A percentile compares a stretch with the other conserved stretches of the same genome.
These are phyloP conservation scores for Nigrospora osmanthi DNA, from an alignment of 2,329 filamentous ascomycete species.

Conservation along the genomic window DNA sequence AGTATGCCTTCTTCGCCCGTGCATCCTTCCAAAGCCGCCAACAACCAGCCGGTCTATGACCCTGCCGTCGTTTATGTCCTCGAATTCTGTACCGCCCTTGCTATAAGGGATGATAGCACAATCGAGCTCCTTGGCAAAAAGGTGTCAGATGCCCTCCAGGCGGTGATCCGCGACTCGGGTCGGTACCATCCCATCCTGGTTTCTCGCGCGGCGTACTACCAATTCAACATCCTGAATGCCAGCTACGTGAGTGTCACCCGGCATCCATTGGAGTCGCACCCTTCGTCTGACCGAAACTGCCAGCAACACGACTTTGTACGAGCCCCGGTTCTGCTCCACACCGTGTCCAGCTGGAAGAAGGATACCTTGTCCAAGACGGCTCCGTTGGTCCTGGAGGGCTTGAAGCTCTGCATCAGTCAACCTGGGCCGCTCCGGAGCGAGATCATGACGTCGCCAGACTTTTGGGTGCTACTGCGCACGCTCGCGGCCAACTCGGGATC, in stretches of 20 bases:
- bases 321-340: conserved; percentile 83
- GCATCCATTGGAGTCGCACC: not conserved
- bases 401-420: conserved; percentile 72
- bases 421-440: conserved; percentile 77
- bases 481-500: conserved; percentile 63
- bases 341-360: conserved; percentile 79
- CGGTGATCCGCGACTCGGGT: conserved; percentile 69
- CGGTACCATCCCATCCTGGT: conserved; percentile 78
- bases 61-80: conserved; percentile 84
- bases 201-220: conserved; percentile 78
- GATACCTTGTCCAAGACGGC: conserved; percentile 70
- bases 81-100: conserved; percentile 78
- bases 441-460: conserved; percentile 93
- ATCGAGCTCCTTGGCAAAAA: conserved; percentile 67
- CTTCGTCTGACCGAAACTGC: conserved; percentile 14
- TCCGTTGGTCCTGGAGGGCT: conserved; percentile 66
- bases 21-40: conserved; percentile 48
- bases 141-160: conserved; percentile 74
- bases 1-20: conserved; percentile 54
- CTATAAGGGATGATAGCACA: conserved; percentile 67
- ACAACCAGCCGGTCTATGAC: conserved; percentile 63
- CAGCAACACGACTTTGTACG: conserved; percentile 87
- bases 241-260: conserved; percentile 62
- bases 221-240: conserved; percentile 70
- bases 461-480: conserved; percentile 83